Evolutionary conservation across 768 basidiomycete species (phyloP).

Genomic region (Piloderma croceum): DNA sequence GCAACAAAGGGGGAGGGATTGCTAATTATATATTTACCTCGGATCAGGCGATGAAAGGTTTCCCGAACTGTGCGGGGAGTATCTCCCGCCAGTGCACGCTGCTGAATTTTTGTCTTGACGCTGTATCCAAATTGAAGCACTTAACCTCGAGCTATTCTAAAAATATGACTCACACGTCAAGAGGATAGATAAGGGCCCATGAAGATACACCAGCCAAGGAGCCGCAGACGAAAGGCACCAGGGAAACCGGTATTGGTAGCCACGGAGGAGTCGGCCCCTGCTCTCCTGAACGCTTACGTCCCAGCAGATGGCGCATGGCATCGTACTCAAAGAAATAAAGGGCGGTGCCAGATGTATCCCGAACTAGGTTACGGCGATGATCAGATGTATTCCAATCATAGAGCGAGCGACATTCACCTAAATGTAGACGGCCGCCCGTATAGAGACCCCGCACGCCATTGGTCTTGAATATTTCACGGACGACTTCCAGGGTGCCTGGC

Average conservation of each 20-base stretch:
- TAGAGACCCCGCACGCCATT: slow-evolving; percentile 67
- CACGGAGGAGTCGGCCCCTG: slow-evolving; percentile 80
- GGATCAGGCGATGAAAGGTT: slow-evolving; percentile 72
- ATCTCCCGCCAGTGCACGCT: slow-evolving; percentile 80
- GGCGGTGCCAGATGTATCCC: slow-evolving; percentile 85
- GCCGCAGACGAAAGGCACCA: slow-evolving; percentile 89
- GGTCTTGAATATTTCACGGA: slow-evolving; percentile 67
- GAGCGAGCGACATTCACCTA: slow-evolving; percentile 41
- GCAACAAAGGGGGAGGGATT: neutral
- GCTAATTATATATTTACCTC: slow-evolving; percentile 45
- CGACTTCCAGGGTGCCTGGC: slow-evolving; percentile 73
- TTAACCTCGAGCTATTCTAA: neutral
- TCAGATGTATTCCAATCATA: neutral
- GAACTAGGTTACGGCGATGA: slow-evolving; percentile 43
- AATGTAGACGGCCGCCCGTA: slow-evolving; percentile 84
- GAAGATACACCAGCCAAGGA: slow-evolving; percentile 86
- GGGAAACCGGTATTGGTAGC: slow-evolving; percentile 72
- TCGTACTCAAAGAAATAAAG: slow-evolving; percentile 95
- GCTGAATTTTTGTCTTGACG: slow-evolving; percentile 94
- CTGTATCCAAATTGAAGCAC: slow-evolving; percentile 32
- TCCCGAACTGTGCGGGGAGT: slow-evolving; percentile 63
- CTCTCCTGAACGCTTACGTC: slow-evolving; percentile 69
- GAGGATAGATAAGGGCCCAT: slow-evolving; percentile 89
- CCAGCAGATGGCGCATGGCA: slow-evolving; percentile 80
- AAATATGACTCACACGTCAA: slow-evolving; percentile 71